Conservation (phyloP, 805 yeast species). For the Candida sanyiensis region DNA sequence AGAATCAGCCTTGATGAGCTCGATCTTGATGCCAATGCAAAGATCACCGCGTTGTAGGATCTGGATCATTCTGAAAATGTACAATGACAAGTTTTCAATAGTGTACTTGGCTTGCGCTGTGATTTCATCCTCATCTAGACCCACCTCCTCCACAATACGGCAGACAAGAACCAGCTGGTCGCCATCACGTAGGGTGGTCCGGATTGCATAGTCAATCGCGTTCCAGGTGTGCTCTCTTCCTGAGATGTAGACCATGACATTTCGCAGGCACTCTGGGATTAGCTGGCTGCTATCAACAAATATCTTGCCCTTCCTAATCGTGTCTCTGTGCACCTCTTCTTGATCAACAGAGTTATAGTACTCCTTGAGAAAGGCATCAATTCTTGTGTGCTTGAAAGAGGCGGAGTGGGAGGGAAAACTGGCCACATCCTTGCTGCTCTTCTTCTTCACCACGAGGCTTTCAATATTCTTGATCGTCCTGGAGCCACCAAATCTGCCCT, state of each 20-base stretch:
- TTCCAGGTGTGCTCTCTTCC: conserved; percentile 53
- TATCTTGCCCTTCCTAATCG: not conserved
- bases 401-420: conserved; percentile 18
- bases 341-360: conserved; percentile 4
- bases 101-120: conserved; percentile 13
- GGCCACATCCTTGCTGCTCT: conserved; percentile 3
- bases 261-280: conserved; percentile 20
- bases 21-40: conserved; percentile 21
- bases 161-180: conserved; percentile 20
- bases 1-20: conserved; percentile 19
- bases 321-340: not conserved
- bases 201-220: conserved; percentile 22
- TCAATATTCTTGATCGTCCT: conserved; percentile 19
- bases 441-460: conserved; percentile 13
- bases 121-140: conserved; percentile 13
- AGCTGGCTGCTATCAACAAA: not conserved
- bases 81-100: conserved; percentile 13
- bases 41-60: conserved; percentile 11
- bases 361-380: conserved; percentile 13
- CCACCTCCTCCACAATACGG: conserved; percentile 14
- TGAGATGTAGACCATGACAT: conserved; percentile 28
- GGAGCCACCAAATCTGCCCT: conserved; percentile 3
- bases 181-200: conserved; percentile 20
- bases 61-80: conserved; percentile 14
- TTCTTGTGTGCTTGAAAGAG: conserved; percentile 17